Evolutionary conservation across 1,284 basidiomycete genomes (phyloP).

Genomic region (Rhodotorula sp.): DNA sequence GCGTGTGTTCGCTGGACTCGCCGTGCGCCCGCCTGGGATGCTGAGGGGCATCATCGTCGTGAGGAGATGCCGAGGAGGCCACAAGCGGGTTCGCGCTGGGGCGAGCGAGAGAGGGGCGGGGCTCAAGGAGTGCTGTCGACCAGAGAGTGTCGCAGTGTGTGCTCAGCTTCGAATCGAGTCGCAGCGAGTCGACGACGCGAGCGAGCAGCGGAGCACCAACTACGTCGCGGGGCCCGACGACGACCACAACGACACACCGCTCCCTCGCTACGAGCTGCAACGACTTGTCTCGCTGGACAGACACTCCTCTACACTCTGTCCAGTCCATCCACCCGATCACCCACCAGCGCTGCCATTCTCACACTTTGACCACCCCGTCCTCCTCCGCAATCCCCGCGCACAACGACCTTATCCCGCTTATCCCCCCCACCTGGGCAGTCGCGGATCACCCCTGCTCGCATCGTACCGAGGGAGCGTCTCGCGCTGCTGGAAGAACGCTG

Average conservation of each 20-base stretch:
- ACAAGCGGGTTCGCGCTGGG: neutral
- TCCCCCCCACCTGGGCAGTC: neutral
- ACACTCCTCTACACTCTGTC: too few species aligned
- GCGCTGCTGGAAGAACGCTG: constrained; percentile 5
- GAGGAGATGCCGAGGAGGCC: too few species aligned
- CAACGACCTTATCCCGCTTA: too few species aligned
- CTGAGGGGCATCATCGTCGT: too few species aligned
- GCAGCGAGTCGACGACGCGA: neutral
- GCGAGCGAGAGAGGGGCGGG: neutral
- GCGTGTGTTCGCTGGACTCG: neutral
- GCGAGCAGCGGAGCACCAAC: neutral
- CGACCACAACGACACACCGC: too few species aligned
- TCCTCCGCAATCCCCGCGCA: neutral
- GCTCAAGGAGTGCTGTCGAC: neutral
- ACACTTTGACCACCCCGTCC: neutral
- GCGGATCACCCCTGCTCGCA: constrained; percentile 1
- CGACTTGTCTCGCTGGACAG: too few species aligned
- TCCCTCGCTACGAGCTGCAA: too few species aligned
- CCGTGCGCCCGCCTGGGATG: neutral
- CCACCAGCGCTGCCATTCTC: too few species aligned
- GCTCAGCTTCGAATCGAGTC: too few species aligned
- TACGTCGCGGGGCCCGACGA: too few species aligned
- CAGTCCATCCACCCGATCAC: too few species aligned
- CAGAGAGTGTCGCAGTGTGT: too few species aligned
- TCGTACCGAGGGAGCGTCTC: constrained; percentile 13